Evolutionary conservation across 1,284 basidiomycete genomes (phyloP).

Genomic region (Rhodotorula mucilaginosa): DNA sequence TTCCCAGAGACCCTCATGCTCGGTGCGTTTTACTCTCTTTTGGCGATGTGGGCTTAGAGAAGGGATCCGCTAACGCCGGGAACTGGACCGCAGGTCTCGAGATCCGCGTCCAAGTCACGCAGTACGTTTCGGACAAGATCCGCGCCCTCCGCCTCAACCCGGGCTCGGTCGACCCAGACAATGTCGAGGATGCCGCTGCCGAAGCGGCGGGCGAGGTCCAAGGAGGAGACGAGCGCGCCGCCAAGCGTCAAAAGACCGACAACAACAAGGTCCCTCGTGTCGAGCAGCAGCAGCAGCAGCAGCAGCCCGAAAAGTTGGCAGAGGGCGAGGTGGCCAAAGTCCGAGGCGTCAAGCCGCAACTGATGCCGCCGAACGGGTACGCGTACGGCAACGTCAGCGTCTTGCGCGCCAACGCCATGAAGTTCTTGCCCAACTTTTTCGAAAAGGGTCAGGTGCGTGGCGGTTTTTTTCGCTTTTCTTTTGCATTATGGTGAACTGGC

Average conservation of each 20-base stretch:
- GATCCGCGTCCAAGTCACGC: conserved; percentile 92
- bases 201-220: neutral
- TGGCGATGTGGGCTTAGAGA: neutral
- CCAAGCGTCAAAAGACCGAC: conserved; percentile 22
- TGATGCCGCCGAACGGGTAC: conserved; percentile 52
- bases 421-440: conserved; percentile 98
- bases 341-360: conserved; percentile 33
- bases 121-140: conserved; percentile 95
- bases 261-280: neutral
- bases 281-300: conserved; percentile 1
- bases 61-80: neutral
- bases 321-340: conserved; percentile 7
- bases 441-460: conserved; percentile 67
- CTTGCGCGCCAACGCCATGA: conserved; percentile 83
- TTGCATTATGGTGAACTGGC: neutral
- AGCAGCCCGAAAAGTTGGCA: conserved; percentile 22
- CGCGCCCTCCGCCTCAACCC: conserved; percentile 69
- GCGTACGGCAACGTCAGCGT: conserved; percentile 87
- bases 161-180: conserved; percentile 40
- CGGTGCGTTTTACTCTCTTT: conserved; percentile 58
- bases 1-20: conserved; percentile 93
- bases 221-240: conserved; percentile 10
- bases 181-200: conserved; percentile 34
- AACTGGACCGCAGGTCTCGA: conserved; percentile 71
- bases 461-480: neutral